Evolutionary conservation across 1,284 basidiomycete species (phyloP).

Genomic region (Sporisorium exsertum): DNA sequence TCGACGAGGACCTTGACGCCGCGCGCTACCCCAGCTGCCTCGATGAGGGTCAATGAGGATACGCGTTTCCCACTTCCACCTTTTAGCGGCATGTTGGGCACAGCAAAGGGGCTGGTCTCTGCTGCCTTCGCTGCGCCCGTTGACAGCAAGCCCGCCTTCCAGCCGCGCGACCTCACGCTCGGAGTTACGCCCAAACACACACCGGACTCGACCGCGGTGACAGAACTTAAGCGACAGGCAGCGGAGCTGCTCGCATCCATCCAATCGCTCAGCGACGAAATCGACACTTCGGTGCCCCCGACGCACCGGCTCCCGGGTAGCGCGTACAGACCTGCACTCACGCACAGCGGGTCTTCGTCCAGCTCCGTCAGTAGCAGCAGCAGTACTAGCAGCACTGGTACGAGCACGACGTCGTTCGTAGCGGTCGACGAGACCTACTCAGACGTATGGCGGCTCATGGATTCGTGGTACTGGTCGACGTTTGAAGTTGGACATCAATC

Average conservation of each 20-base stretch:
- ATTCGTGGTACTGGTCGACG: conserved; percentile 39
- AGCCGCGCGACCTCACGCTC: not conserved
- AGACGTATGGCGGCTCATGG: conserved; percentile 34
- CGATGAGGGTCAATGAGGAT: conserved; percentile 26
- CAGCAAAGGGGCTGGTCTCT: not conserved
- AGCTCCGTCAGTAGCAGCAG: not conserved
- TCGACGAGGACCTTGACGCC: conserved; percentile 22
- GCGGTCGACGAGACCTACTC: conserved; percentile 27
- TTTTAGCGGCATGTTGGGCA: not conserved
- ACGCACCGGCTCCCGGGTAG: conserved; percentile 25
- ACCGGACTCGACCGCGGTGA: not conserved
- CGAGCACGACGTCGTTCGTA: conserved; percentile 15
- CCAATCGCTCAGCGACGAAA: conserved; percentile 18
- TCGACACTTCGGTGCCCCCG: conserved; percentile 23
- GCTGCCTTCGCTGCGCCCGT: not conserved
- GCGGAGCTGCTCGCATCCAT: conserved; percentile 25
- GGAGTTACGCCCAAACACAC: not conserved
- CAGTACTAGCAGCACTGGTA: not conserved
- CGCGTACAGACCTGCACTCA: not conserved
- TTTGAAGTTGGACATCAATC: conserved; percentile 18
- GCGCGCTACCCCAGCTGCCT: conserved; percentile 2
- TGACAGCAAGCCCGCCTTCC: not conserved
- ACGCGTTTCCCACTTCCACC: conserved; percentile 33
- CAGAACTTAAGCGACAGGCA: conserved; percentile 27
- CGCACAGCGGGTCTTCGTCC: not conserved